phyloP scores from a whole-genome alignment of 2,329 filamentous ascomycete species.

The Purpureocillium lavendulum region DNA sequence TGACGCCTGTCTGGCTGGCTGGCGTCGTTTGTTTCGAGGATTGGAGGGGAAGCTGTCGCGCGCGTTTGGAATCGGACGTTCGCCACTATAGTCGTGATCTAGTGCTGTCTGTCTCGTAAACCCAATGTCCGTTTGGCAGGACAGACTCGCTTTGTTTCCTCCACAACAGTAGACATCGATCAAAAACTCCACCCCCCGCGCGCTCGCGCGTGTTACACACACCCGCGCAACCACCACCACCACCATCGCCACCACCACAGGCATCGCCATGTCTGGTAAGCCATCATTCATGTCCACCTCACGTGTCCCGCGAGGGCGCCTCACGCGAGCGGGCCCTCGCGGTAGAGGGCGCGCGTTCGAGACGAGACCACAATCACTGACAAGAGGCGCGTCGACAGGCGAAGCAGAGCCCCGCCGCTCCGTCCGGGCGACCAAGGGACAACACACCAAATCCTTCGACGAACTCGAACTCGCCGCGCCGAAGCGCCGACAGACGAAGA shows the following conservation, averaged over 20 bases:
- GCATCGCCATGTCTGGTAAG: slow-evolving; percentile 27
- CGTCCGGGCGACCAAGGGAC: slow-evolving; percentile 91
- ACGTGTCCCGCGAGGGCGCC: not conserved
- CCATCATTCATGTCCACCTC: slow-evolving; percentile 2
- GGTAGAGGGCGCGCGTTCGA: not conserved
- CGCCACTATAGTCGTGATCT: slow-evolving; percentile 22
- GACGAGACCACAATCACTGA: slow-evolving; percentile 8
- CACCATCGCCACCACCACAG: not conserved
- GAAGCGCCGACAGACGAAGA: slow-evolving; percentile 43
- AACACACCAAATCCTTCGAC: slow-evolving; percentile 84
- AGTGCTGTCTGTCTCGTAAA: slow-evolving; percentile 23
- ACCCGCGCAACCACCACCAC: no score
- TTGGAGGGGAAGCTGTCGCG: no score
- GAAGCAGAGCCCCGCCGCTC: slow-evolving; percentile 81
- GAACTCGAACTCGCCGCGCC: slow-evolving; percentile 53
- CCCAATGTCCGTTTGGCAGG: slow-evolving; percentile 18
- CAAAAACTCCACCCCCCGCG: slow-evolving; percentile 8
- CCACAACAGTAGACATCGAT: slow-evolving; percentile 19
- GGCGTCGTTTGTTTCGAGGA: no score
- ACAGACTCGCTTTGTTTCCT: slow-evolving; percentile 13
- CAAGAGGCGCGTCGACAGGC: slow-evolving; percentile 16
- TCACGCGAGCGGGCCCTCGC: not conserved
- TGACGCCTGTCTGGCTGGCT: no score
- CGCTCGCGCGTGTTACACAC: no score
- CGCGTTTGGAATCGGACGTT: no score